phyloP scores from a whole-genome alignment of 129 eudicot genomes.

The Arctium lappa region DNA sequence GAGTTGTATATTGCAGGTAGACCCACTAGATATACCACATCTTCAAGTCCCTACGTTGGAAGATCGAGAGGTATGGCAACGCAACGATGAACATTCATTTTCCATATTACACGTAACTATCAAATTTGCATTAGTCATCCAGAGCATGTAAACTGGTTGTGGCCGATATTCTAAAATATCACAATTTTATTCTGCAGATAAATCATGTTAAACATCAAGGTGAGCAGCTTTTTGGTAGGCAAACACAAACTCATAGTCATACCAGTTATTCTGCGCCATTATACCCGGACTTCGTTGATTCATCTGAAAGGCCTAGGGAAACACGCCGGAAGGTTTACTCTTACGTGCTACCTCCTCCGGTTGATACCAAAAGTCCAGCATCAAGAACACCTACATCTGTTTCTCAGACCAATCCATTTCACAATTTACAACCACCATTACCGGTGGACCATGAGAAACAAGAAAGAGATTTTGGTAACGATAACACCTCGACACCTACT shows the following conservation, averaged over 20 bases:
- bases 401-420: constrained; percentile 40
- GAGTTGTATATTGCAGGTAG: constrained; percentile 28
- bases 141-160: background rate
- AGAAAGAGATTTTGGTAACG: constrained; percentile 36
- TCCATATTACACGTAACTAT: background rate
- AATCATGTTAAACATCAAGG: constrained; percentile 34
- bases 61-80: constrained; percentile 42
- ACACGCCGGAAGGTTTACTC: constrained; percentile 43
- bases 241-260: constrained; percentile 31
- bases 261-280: constrained; percentile 79
- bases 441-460: constrained; percentile 46
- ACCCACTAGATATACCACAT: constrained; percentile 28
- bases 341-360: constrained; percentile 80
- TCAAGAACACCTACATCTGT: constrained; percentile 37
- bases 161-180: background rate
- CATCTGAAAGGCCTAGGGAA: constrained; percentile 51
- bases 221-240: constrained; percentile 32
- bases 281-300: constrained; percentile 53
- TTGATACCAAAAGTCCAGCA: constrained; percentile 45
- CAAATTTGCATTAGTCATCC: background rate
- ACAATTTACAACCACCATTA: constrained; percentile 44
- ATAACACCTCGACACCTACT: constrained; percentile 21
- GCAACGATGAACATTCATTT: background rate
- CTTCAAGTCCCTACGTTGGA: constrained; percentile 36
- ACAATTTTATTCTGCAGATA: constrained; percentile 28